Percentiles rank a stretch among this genome's conserved stretches.
phyloP scores from a whole-genome alignment of 106 monocot species.

The Acorus calamus region DNA sequence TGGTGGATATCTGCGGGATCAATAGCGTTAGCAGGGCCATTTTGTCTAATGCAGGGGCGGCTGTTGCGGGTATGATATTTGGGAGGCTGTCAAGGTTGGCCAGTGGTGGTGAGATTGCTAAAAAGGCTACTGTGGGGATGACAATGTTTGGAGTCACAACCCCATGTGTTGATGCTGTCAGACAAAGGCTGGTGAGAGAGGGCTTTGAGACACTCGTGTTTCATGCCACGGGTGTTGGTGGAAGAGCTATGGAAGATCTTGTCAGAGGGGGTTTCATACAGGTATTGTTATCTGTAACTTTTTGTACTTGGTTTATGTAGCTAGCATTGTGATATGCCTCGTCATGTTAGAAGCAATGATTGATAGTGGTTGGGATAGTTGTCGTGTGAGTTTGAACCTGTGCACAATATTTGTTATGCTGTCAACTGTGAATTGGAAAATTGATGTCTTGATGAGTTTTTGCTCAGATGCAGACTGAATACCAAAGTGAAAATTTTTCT shows the following conservation, averaged over 20 bases:
- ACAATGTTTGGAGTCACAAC: constrained; percentile 99
- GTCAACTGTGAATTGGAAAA: too few relatives aligned
- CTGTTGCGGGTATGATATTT: constrained; percentile 68
- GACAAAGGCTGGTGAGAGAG: constrained; percentile 47
- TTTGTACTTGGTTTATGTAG: too few relatives aligned
- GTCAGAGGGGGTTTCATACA: constrained; percentile 76
- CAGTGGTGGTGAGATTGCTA: constrained; percentile 12
- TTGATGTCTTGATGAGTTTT: too few relatives aligned
- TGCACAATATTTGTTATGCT: too few relatives aligned
- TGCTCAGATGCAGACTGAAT: too few relatives aligned
- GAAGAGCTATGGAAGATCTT: constrained; percentile 95
- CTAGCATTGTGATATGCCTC: too few relatives aligned
- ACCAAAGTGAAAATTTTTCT: too few relatives aligned
- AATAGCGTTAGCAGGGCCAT: constrained; percentile 65
- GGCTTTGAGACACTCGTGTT: constrained; percentile 85
- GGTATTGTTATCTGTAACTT: constrained; percentile 20
- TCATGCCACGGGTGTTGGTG: constrained; percentile 91
- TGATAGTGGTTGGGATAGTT: too few relatives aligned
- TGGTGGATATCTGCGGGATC: constrained; percentile 80
- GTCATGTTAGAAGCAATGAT: too few relatives aligned
- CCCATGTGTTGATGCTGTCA: constrained; percentile 56
- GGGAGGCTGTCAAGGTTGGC: constrained; percentile 25
- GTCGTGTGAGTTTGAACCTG: too few relatives aligned
- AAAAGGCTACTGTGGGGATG: constrained; percentile 63
- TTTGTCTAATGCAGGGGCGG: constrained; percentile 71